A percentile compares a stretch with the other conserved stretches of the same genome.
phyloP scores from a whole-genome alignment of 768 basidiomycete genomes.

The Boletus subcaerulescens region DNA sequence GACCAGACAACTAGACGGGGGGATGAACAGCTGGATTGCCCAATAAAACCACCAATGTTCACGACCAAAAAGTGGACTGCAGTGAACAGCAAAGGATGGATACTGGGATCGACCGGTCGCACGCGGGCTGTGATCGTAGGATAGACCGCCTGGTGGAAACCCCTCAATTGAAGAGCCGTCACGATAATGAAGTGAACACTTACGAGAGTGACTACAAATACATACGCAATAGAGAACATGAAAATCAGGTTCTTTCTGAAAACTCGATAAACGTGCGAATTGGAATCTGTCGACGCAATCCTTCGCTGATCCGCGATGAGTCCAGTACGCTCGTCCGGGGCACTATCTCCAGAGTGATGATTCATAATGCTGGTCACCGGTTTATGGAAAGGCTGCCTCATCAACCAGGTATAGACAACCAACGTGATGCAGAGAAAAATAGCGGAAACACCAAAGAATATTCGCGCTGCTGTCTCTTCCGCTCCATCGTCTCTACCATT shows the following conservation, averaged over 20 bases:
- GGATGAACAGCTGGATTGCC: constrained; percentile 72
- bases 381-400: background rate
- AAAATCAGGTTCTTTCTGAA: constrained; percentile 1
- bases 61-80: constrained; percentile 73
- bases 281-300: background rate
- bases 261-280: background rate
- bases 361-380: background rate
- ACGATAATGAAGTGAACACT: background rate
- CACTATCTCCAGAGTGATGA: background rate
- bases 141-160: background rate
- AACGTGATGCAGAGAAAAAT: background rate
- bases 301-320: background rate
- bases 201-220: background rate
- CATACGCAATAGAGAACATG: background rate
- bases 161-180: background rate
- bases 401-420: background rate
- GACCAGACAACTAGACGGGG: constrained; percentile 59
- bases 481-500: background rate
- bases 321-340: background rate
- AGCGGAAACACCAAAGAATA: background rate
- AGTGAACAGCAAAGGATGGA: constrained; percentile 3
- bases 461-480: background rate
- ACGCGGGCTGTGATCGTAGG: background rate
- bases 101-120: background rate
- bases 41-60: constrained; percentile 67